Conservation (phyloP, 345 rosid species). For the Melastoma malabathricum region DNA sequence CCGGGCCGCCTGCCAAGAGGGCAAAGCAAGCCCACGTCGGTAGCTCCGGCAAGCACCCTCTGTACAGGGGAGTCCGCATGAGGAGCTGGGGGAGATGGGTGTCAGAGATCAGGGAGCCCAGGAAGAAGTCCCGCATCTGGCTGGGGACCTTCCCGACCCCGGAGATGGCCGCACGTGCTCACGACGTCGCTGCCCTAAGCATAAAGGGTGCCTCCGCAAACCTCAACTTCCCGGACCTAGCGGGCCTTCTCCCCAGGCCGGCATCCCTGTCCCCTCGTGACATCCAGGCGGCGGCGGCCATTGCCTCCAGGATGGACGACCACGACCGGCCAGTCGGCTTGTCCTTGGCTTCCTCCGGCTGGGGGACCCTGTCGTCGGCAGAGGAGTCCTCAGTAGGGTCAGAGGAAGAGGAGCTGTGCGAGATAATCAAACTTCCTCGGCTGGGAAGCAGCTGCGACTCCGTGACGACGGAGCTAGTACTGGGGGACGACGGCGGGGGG, state of each 20-base stretch:
- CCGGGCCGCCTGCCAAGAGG: no score
- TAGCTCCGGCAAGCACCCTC: no score
- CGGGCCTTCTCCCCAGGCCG: neutral
- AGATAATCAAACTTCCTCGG: neutral
- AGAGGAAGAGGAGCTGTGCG: conserved; percentile 4
- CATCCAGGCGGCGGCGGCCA: conserved; percentile 2
- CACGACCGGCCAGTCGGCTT: neutral
- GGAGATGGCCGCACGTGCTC: conserved; percentile 6
- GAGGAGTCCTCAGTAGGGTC: neutral
- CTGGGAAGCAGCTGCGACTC: conserved; percentile 4
- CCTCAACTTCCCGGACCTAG: conserved; percentile 7
- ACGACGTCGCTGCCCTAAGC: conserved; percentile 5
- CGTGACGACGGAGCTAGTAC: neutral
- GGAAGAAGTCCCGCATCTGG: conserved; percentile 6
- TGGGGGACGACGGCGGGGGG: conserved; percentile 1
- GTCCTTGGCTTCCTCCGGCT: neutral
- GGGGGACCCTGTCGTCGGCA: neutral
- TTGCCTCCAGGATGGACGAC: conserved; percentile 3
- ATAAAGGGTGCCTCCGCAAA: conserved; percentile 3
- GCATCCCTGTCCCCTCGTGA: conserved; percentile 4
- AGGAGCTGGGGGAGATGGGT: no score
- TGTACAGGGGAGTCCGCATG: no score
- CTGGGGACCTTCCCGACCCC: conserved; percentile 6
- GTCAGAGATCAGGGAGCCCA: neutral
- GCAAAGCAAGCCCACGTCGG: no score